Base-by-base conservation (phyloP, 345 rosid species). In the Clarkia xantiana region DNA sequence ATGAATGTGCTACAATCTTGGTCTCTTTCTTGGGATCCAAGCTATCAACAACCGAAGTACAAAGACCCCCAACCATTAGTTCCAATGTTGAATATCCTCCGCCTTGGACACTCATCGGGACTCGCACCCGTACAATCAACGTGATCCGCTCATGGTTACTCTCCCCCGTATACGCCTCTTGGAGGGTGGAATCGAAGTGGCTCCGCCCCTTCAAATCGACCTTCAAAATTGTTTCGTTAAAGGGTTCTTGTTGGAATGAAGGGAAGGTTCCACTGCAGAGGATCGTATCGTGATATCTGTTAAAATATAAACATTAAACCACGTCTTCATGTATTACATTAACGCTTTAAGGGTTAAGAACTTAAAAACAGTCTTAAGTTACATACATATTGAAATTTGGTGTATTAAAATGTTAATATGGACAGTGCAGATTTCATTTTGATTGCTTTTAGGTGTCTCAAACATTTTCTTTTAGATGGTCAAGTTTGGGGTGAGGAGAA, bases 261-360 rank as follows among this genome's bases (percentile, higher is more conserved):
- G 83, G 83, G 52, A 75, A 40, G 57, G 49, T 45, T 17, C 87
- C 81, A 0, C 70, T 46, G 46, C 81, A 80, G 6, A 77, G 63
- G 9, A 53, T 4, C 7, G 61, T 15, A 10, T 53, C 77, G 17
- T 12, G 20, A 17, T 74, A 74, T n/a, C n/a, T n/a, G n/a, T n/a
- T n/a, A n/a, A n/a, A n/a, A n/a, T n/a, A n/a, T n/a, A n/a, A n/a
- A n/a, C n/a, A n/a, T n/a, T n/a, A n/a, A n/a, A n/a, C n/a, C n/a
- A n/a, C n/a, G n/a, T n/a, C n/a, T n/a, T n/a, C n/a, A n/a, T n/a
- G n/a, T n/a, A n/a, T n/a, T n/a, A n/a, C n/a, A n/a, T n/a, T n/a
- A n/a, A n/a, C n/a, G n/a, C n/a, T n/a, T n/a, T n/a, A n/a, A n/a
- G n/a, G n/a, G n/a, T n/a, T n/a, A n/a, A n/a, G n/a, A n/a, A n/a